Evolutionary conservation across 148 eudicot species (phyloP).

Genomic region (Tetragonia tetragonoides): DNA sequence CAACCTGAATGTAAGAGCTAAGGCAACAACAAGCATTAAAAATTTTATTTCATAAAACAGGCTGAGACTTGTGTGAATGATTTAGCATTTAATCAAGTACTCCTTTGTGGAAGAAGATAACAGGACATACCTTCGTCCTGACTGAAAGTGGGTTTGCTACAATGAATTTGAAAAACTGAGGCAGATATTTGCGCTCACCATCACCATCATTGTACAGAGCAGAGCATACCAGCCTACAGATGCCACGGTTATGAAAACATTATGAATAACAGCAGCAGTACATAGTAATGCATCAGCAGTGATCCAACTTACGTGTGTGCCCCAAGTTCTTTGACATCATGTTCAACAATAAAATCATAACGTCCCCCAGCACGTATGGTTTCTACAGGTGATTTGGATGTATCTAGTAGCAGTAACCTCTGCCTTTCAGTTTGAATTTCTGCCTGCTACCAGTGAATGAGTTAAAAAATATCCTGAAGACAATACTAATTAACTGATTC

Average conservation of each 20-base stretch:
- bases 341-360: constrained; percentile 96
- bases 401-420: constrained; percentile 85
- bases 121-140: constrained; percentile 75
- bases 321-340: constrained; percentile 98
- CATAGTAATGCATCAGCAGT: background rate
- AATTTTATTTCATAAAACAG: background rate
- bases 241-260: constrained; percentile 7
- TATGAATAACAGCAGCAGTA: background rate
- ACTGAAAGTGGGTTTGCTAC: constrained; percentile 99
- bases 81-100: background rate
- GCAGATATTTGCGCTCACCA: constrained; percentile 91
- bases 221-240: constrained; percentile 84
- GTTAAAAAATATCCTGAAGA: constrained; percentile 8
- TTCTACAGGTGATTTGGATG: constrained; percentile 94
- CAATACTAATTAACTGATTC: background rate
- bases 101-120: background rate
- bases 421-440: constrained; percentile 99
- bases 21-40: background rate
- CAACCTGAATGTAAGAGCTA: constrained; percentile 4
- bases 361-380: constrained; percentile 97
- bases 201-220: constrained; percentile 86
- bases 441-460: constrained; percentile 57
- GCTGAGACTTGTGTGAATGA: background rate
- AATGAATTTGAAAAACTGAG: constrained; percentile 94
- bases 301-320: constrained; percentile 79